Base-by-base conservation (phyloP, 768 basidiomycete species). In the Pleurotus citrinopileatus region DNA sequence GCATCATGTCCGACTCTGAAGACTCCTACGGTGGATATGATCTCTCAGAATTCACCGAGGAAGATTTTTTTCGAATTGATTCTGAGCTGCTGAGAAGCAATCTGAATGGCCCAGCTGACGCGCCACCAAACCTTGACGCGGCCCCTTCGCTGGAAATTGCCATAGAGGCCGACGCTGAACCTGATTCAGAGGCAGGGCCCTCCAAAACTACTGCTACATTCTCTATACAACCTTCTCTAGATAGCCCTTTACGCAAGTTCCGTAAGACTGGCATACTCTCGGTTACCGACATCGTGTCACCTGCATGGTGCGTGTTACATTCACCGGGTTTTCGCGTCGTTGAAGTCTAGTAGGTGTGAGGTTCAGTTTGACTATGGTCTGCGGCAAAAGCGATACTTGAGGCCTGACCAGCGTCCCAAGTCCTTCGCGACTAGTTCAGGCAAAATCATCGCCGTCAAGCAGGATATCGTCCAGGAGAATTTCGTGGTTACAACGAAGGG, bases 331-430 rank as follows among this genome's bases (percentile, higher is more conserved):
- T 53, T 3, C 25, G 52, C 57, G 25, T 58, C 23, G 9, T 22
- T 10, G 9, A 32, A 7, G 53, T 13, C 55, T 12, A 15, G 0
- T 61, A 90, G 89, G 89, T 91, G 89, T 61, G 89, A 90, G 62
- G 77, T 89, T 4, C 87, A 90, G 63, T 83, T 81, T 63, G 87
- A 91, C 59, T 91, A 91, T 61, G 81, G 87, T 2, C 71, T 91
- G 36, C 79, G 81, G 26, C 84, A 86, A 55, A 71, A 70, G 55
- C 75, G 87, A 19, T 68, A 73, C 40, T 73, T 66, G 40, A 80
- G 77, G 15, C 57, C 87, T 0, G 68, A 70, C 17, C 55, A 67
- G 8, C 77, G 89, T 17, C 88, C 87, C 0, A 55, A 67, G 9
- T 70, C 79, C 1, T 90, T 91, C 58, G 65, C 67, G 3, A 79